These are phyloP conservation scores for Thalassia testudinum DNA, from an alignment of 116 monocot genomes.

Conservation along the genomic window DNA sequence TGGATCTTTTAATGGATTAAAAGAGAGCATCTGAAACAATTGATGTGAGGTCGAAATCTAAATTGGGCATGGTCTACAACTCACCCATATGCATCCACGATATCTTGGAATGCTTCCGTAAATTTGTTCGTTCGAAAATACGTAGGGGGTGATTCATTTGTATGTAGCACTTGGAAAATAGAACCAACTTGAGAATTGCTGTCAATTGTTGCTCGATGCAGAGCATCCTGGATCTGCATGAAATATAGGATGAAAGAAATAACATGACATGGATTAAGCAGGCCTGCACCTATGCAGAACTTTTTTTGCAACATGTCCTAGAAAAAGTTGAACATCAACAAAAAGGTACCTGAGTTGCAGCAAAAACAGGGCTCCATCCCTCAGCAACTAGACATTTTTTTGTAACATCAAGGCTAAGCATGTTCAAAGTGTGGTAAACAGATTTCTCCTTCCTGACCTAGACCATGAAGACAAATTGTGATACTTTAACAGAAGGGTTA, in stretches of 20 bases:
- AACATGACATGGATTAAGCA: background rate
- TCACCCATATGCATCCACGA: conserved; percentile 99
- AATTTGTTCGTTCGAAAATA: conserved; percentile 94
- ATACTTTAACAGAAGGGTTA: too few species aligned
- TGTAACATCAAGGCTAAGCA: conserved; percentile 96
- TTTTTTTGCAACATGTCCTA: too few species aligned
- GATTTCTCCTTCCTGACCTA: conserved; percentile 85
- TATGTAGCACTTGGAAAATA: conserved; percentile 89
- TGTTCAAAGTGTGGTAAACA: conserved; percentile 92
- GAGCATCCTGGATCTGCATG: conserved; percentile 61
- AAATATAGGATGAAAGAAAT: background rate
- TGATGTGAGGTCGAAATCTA: too few species aligned
- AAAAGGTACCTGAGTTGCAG: conserved; percentile 40
- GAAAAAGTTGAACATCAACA: too few species aligned
- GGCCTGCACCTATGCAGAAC: too few species aligned
- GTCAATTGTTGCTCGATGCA: conserved; percentile 54
- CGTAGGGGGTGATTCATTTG: conserved; percentile 84
- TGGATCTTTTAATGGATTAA: too few species aligned
- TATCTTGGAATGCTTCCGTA: conserved; percentile 89
- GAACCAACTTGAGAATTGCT: conserved; percentile 98
- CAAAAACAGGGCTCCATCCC: conserved; percentile 95
- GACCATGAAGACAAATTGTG: background rate
- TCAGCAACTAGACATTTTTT: conserved; percentile 98
- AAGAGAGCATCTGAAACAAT: too few species aligned
- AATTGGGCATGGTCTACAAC: conserved; percentile 1